phyloP scores from a whole-genome alignment of 2,329 filamentous ascomycete species.

The Colletotrichum tropicale region DNA sequence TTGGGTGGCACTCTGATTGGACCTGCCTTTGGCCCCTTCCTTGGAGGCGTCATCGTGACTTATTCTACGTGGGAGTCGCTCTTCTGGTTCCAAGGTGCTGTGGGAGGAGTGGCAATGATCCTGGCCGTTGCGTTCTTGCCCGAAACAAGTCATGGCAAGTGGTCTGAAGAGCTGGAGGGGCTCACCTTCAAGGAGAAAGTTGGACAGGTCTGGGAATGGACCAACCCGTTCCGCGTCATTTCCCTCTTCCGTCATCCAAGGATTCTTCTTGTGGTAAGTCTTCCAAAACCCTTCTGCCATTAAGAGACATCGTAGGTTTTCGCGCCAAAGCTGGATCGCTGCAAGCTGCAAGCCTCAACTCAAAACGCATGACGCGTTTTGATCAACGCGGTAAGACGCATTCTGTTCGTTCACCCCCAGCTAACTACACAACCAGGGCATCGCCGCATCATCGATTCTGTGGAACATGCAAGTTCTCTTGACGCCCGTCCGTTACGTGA shows the following conservation, averaged over 20 bases:
- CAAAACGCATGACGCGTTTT: not conserved
- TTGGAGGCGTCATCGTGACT: conserved; percentile 73
- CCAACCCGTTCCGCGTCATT: conserved; percentile 70
- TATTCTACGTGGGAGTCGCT: conserved; percentile 70
- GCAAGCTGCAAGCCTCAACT: not conserved
- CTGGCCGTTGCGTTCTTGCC: conserved; percentile 66
- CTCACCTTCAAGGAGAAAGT: conserved; percentile 53
- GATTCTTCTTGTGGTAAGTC: conserved; percentile 53
- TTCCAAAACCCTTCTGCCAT: not conserved
- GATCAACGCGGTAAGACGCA: not conserved
- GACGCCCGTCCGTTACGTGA: conserved; percentile 71
- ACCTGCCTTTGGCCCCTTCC: conserved; percentile 65
- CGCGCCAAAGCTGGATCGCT: not conserved
- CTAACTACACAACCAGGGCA: conserved; percentile 25
- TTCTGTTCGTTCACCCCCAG: not conserved
- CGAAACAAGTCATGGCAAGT: conserved; percentile 70
- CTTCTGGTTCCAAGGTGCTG: conserved; percentile 72
- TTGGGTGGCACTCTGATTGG: conserved; percentile 69
- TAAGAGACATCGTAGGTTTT: not conserved
- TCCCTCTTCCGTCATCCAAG: conserved; percentile 70
- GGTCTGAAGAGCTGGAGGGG: conserved; percentile 64
- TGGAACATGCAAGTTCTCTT: conserved; percentile 76
- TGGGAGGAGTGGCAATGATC: conserved; percentile 60
- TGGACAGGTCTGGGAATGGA: conserved; percentile 43
- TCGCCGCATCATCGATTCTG: conserved; percentile 65